phyloP scores from a whole-genome alignment of 139 green algal species.

The Trebouxia sp. region DNA sequence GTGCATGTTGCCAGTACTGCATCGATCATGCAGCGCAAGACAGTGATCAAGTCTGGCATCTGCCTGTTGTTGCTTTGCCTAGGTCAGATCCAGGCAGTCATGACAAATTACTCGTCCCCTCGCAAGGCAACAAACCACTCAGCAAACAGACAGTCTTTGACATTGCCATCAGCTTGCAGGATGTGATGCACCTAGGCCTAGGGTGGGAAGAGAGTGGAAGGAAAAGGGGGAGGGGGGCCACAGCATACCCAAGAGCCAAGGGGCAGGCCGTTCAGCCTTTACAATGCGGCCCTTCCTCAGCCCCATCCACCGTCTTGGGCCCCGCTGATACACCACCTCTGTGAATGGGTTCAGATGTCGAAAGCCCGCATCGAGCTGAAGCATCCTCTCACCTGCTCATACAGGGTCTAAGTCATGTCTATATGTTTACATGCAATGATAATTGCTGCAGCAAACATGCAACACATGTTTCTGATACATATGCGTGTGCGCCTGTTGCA shows the following conservation, averaged over 20 bases:
- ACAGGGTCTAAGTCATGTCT: neutral
- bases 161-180: neutral
- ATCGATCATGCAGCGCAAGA: too few species aligned
- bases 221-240: neutral
- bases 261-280: neutral
- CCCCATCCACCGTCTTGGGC: neutral
- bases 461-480: too few species aligned
- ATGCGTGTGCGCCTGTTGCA: too few species aligned
- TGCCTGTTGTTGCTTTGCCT: too few species aligned
- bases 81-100: too few species aligned
- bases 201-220: neutral
- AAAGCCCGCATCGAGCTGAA: neutral
- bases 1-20: too few species aligned
- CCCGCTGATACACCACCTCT: neutral
- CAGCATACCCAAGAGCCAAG: constrained; percentile 14
- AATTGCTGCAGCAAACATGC: too few species aligned
- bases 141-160: neutral
- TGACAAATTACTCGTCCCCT: neutral
- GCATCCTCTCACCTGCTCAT: neutral
- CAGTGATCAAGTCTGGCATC: too few species aligned
- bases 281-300: neutral
- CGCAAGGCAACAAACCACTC: neutral
- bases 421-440: too few species aligned
- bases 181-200: constrained; percentile 2
- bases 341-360: neutral